Base-by-base conservation (phyloP, 2,329 filamentous ascomycete genomes). In the Neofusicoccum sp. region DNA sequence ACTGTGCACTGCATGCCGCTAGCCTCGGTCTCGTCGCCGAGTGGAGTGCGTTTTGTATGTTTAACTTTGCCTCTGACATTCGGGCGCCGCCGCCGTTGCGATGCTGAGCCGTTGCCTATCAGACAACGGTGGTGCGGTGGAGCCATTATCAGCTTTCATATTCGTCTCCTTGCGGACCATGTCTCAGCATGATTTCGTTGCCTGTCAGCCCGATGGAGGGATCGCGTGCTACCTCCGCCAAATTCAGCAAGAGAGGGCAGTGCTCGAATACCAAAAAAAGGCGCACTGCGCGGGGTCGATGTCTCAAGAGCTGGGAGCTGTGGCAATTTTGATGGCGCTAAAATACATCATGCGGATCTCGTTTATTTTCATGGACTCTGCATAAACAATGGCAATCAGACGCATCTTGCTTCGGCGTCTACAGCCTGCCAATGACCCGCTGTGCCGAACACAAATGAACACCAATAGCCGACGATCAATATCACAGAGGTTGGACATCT, bases 1-100 rank as follows among this genome's bases (percentile, higher is more conserved):
- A 53, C 28, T 31, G 51, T 33, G 51, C 51, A 56, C 51, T 14
- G 51, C 51, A 33, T 56, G n/a, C 26, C 51, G 51, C 51, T 56
- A 56, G 28, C 38, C 38, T 56, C 38, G 38, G 51, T 43, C 51
- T 41, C 51, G 26, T 33, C 51, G 38, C 51, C 51, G 48, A 53
- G 24, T 40, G 34, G 48, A 12, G n/a, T 53, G 34, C 24, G 11
- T 26, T 28, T 40, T 40, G 33, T 33, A 16, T 28, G 48, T 53
- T 40, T 53, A 28, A 40, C 34, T 53, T 48, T 40, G 34, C 48
- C 12, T 51, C 48, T 40, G 48, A 24, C 48, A 53, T 53, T 30
- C 6, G 28, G 24, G 16, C 51, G 28, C 31, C 49, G 12, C 47
- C 8, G 47, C 47, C 47, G 47, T 36, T 53, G 28, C n/a, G 28